Conservation (phyloP, 768 basidiomycete species). For the Trametes villosa region DNA sequence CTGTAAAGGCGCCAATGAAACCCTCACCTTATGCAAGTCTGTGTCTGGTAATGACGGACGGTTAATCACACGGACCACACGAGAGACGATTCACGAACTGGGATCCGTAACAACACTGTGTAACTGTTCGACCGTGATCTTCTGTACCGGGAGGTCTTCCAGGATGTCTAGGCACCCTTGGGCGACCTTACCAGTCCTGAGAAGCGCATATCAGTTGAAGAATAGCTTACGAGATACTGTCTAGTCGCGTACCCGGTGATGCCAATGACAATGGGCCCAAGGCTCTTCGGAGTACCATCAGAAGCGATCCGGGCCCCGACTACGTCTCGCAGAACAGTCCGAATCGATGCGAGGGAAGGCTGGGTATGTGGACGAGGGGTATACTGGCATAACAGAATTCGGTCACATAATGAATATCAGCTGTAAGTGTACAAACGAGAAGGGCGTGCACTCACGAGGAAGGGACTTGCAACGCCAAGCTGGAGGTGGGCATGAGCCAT, state of each 20-base stretch:
- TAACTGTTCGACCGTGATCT: slow-evolving; percentile 60
- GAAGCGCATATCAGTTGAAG: neutral
- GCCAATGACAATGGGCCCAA: slow-evolving; percentile 82
- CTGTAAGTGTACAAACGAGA: neutral
- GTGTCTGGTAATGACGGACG: slow-evolving; percentile 43
- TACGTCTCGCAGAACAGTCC: slow-evolving; percentile 56
- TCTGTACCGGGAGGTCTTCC: slow-evolving; percentile 66
- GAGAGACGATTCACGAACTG: slow-evolving; percentile 40
- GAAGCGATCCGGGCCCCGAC: slow-evolving; percentile 55
- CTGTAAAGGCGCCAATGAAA: neutral
- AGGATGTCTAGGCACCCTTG: slow-evolving; percentile 77
- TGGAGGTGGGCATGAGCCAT: slow-evolving; percentile 81
- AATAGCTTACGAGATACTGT: slow-evolving; percentile 10
- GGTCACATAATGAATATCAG: neutral
- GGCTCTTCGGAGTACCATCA: slow-evolving; percentile 60
- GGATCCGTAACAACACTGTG: slow-evolving; percentile 55
- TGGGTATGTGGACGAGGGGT: slow-evolving; percentile 83
- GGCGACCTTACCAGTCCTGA: slow-evolving; percentile 81
- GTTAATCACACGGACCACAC: neutral
- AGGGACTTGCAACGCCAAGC: slow-evolving; percentile 79
- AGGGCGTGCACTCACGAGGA: slow-evolving; percentile 59
- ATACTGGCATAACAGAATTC: too few relatives aligned
- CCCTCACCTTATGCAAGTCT: slow-evolving; percentile 58
- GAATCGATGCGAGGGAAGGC: slow-evolving; percentile 58
- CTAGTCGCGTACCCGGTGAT: slow-evolving; percentile 75